A percentile compares a stretch with the other conserved stretches of the same genome.
phyloP scores from a whole-genome alignment of 345 rosid species.

The Salix dunnii region DNA sequence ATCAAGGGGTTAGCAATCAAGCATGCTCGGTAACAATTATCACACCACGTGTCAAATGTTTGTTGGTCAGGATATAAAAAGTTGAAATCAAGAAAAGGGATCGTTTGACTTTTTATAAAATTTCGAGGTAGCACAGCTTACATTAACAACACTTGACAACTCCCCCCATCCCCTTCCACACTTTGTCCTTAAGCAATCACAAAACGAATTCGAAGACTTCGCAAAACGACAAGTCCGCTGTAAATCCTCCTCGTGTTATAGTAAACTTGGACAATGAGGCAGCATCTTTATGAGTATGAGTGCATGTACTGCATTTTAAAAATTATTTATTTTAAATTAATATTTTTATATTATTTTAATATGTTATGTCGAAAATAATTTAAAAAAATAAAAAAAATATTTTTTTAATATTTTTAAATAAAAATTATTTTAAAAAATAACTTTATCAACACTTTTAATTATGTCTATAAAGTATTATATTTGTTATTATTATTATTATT shows the following conservation, averaged over 20 bases:
- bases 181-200: not conserved
- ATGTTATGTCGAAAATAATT: too few species aligned
- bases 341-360: too few species aligned
- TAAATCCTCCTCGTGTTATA: slow-evolving; percentile 4
- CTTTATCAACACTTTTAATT: too few species aligned
- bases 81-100: slow-evolving; percentile 1
- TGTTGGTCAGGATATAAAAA: not conserved
- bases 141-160: not conserved
- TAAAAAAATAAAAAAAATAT: too few species aligned
- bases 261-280: not conserved
- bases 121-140: not conserved
- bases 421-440: too few species aligned
- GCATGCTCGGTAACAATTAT: not conserved
- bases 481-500: not conserved
- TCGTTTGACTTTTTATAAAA: slow-evolving; percentile 13
- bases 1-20: not conserved
- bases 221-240: slow-evolving; percentile 47
- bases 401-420: too few species aligned
- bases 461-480: not conserved
- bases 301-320: too few species aligned
- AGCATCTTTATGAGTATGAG: not conserved
- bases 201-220: slow-evolving; percentile 19
- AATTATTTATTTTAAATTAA: too few species aligned
- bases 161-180: not conserved
- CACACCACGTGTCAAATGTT: not conserved